Conservation (phyloP, 495 filamentous ascomycete genomes). For the Penicillium goetzii region DNA sequence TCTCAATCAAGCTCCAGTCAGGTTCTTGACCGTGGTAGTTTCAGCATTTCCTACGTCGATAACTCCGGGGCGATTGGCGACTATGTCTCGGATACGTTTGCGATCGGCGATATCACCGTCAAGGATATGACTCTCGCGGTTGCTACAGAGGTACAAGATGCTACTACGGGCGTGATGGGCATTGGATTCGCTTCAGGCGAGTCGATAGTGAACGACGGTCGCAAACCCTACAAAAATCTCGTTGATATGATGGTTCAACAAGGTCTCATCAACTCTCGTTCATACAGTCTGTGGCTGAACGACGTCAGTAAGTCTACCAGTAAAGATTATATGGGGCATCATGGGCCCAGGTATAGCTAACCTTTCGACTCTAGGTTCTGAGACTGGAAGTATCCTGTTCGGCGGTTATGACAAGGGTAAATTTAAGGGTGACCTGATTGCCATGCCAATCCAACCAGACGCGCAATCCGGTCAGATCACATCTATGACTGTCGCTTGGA, state of each 20-base stretch:
- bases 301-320: neutral
- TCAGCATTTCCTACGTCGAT: conserved; percentile 5
- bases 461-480: conserved; percentile 5
- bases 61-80: neutral
- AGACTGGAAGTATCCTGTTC: conserved; percentile 1
- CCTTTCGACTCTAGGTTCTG: neutral
- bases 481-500: conserved; percentile 6
- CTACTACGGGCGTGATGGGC: neutral
- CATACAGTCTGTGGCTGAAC: conserved; percentile 9
- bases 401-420: conserved; percentile 5
- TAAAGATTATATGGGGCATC: neutral
- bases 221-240: conserved; percentile 5
- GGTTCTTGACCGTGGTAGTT: neutral
- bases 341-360: neutral
- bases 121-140: conserved; percentile 3
- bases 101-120: neutral
- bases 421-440: conserved; percentile 2
- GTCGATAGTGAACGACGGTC: neutral
- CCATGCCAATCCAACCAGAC: conserved; percentile 3
- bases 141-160: neutral
- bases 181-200: conserved; percentile 6
- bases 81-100: neutral
- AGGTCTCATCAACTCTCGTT: conserved; percentile 8
- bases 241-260: conserved; percentile 5
- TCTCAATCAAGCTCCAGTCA: neutral